Evolutionary conservation across 441 rosid species (phyloP).

Genomic region (Gossypium trilobum): DNA sequence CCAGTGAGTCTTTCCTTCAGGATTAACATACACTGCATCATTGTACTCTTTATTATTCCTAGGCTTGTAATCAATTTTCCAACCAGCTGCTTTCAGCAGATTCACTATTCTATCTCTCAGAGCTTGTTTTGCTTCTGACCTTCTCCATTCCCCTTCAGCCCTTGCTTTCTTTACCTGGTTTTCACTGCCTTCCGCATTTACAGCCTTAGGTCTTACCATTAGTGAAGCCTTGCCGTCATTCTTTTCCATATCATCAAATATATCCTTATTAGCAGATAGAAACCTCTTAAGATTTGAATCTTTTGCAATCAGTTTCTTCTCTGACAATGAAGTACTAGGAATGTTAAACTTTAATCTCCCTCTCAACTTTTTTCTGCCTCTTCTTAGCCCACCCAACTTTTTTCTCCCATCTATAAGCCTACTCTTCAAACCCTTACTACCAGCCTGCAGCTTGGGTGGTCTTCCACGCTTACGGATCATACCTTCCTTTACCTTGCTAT

Average conservation of each 20-base stretch:
- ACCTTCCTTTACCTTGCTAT: conserved; percentile 5
- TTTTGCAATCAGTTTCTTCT: conserved; percentile 12
- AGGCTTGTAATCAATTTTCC: conserved; percentile 77
- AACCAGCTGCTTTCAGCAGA: conserved; percentile 71
- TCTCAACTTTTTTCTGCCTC: conserved; percentile 7
- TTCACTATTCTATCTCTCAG: conserved; percentile 65
- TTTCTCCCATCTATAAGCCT: conserved; percentile 6
- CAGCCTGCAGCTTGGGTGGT: conserved; percentile 6
- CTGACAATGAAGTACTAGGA: conserved; percentile 18
- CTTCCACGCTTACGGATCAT: conserved; percentile 9
- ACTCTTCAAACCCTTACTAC: conserved; percentile 1
- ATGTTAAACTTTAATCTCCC: not conserved
- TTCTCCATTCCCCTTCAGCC: conserved; percentile 24
- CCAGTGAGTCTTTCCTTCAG: conserved; percentile 89
- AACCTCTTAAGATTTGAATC: conserved; percentile 13
- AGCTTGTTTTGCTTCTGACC: conserved; percentile 35
- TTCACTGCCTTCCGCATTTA: conserved; percentile 13
- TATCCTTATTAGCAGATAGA: conserved; percentile 8
- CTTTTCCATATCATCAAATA: not conserved
- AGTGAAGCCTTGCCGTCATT: conserved; percentile 5
- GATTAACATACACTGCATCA: conserved; percentile 92
- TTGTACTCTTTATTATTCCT: conserved; percentile 45
- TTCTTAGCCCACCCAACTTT: conserved; percentile 6
- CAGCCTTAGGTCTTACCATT: conserved; percentile 1
- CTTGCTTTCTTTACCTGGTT: conserved; percentile 18